phyloP scores from a whole-genome alignment of 2,329 filamentous ascomycete species.

The Calonectria pauciramosa region DNA sequence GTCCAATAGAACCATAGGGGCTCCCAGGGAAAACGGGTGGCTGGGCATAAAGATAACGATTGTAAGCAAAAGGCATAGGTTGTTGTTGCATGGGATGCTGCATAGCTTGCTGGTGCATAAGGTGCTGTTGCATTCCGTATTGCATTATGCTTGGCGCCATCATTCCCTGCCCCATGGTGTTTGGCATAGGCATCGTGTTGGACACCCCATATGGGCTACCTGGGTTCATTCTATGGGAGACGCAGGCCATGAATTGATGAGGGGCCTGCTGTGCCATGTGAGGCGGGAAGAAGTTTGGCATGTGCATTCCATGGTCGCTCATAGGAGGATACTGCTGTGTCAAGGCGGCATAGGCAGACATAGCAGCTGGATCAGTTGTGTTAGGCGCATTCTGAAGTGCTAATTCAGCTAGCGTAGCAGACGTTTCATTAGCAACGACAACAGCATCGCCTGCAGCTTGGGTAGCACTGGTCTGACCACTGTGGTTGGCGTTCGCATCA shows the following conservation, averaged over 20 bases:
- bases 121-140: background rate
- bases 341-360: background rate
- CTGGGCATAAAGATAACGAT: background rate
- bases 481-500: background rate
- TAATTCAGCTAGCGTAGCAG: background rate
- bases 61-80: background rate
- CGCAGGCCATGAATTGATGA: background rate
- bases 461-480: background rate
- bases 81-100: background rate
- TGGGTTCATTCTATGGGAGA: background rate
- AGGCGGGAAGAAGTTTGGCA: background rate
- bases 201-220: background rate
- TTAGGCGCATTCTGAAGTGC: background rate
- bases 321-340: background rate
- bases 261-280: background rate
- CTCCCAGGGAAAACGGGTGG: background rate
- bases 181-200: background rate
- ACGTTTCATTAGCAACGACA: background rate
- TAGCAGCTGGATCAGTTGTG: background rate
- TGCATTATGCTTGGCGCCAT: background rate
- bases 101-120: background rate
- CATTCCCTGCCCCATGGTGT: background rate
- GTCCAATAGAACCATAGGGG: background rate
- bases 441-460: background rate
- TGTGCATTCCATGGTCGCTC: background rate